Conservation (phyloP, 2,329 filamentous ascomycete genomes). For the Aspergillus hortae region DNA sequence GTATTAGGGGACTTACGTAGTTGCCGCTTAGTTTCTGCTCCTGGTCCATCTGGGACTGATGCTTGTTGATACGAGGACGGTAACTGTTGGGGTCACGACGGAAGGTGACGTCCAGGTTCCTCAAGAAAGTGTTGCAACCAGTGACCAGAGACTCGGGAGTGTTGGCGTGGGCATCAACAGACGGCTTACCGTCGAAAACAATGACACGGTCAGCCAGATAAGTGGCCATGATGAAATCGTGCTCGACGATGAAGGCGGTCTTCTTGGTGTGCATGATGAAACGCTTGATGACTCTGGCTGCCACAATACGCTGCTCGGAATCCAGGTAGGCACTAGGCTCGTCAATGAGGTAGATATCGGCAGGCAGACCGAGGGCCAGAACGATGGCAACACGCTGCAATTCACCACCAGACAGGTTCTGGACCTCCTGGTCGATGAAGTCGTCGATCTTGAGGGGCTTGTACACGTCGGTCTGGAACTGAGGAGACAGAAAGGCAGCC, state of each 20-base stretch:
- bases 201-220: conserved; percentile 90
- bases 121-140: conserved; percentile 93
- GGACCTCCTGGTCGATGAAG: conserved; percentile 99
- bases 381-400: conserved; percentile 98
- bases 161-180: conserved; percentile 83
- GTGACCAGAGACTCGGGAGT: conserved; percentile 86
- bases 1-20: conserved; percentile 60
- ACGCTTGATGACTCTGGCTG: conserved; percentile 95
- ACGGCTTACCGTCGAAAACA: conserved; percentile 93
- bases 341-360: conserved; percentile 97
- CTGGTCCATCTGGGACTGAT: conserved; percentile 90
- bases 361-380: conserved; percentile 88
- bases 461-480: conserved; percentile 99
- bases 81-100: conserved; percentile 94
- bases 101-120: conserved; percentile 97
- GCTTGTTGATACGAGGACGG: conserved; percentile 98
- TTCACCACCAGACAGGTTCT: conserved; percentile 98
- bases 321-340: conserved; percentile 97
- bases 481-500: conserved; percentile 88
- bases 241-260: conserved; percentile 98
- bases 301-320: conserved; percentile 98
- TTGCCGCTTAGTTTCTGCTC: conserved; percentile 94
- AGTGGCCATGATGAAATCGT: conserved; percentile 98
- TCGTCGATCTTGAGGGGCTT: conserved; percentile 99
- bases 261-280: conserved; percentile 99